Percentiles rank a stretch among this genome's conserved stretches.
Conservation (phyloP, 176 grass and related monocot genomes). For the Carex littledalei region DNA sequence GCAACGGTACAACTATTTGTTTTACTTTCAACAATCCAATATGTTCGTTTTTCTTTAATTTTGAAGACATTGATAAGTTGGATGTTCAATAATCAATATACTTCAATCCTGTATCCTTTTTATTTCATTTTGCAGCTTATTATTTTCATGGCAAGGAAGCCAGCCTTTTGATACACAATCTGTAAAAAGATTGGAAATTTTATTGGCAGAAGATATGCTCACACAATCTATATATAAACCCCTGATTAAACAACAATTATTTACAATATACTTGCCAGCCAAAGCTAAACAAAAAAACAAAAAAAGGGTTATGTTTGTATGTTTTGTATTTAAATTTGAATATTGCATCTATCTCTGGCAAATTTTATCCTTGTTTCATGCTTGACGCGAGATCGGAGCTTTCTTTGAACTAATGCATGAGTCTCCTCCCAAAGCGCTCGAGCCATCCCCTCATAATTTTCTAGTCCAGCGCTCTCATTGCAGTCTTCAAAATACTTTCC, state of each 20-base stretch:
- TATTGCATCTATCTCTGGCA: background rate
- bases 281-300: background rate
- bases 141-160: too few species aligned
- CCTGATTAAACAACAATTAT: background rate
- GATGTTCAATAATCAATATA: too few species aligned
- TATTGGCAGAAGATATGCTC: background rate
- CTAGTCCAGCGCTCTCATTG: slow-evolving; percentile 20
- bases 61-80: too few species aligned
- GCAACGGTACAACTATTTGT: background rate
- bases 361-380: background rate
- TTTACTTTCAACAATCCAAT: too few species aligned
- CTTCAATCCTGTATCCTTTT: too few species aligned
- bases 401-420: background rate
- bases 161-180: background rate
- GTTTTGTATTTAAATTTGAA: background rate
- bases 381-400: background rate
- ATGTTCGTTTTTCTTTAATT: too few species aligned
- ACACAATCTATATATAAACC: background rate
- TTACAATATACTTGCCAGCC: background rate
- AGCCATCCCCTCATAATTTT: background rate
- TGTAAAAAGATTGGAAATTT: background rate
- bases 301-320: background rate
- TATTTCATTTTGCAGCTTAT: too few species aligned
- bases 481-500: slow-evolving; percentile 45
- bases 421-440: background rate